Evolutionary conservation across 2,329 filamentous ascomycete genomes (phyloP).

Genomic region (Capronia coronata): DNA sequence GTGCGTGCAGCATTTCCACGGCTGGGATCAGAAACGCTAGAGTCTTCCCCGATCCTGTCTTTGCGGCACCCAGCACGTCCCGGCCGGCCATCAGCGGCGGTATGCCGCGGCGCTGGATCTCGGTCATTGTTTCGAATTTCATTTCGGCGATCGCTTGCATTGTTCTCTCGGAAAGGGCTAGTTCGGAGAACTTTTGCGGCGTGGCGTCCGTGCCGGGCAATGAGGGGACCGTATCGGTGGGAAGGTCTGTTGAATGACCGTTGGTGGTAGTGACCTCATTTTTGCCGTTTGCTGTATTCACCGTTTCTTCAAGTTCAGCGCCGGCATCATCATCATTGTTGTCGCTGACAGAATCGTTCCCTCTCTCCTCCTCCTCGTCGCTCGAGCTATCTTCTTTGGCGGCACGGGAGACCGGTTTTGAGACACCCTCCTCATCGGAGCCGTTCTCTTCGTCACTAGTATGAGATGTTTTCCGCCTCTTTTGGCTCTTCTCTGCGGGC

Average conservation of each 20-base stretch:
- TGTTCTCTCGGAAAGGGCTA: constrained; percentile 81
- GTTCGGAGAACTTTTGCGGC: constrained; percentile 67
- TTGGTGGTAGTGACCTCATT: constrained; percentile 24
- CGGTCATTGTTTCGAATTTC: constrained; percentile 92
- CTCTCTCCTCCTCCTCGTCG: constrained; percentile 35
- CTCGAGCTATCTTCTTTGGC: not conserved
- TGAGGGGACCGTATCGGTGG: constrained; percentile 47
- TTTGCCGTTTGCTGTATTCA: constrained; percentile 25
- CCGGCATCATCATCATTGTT: constrained; percentile 30
- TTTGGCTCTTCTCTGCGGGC: constrained; percentile 31
- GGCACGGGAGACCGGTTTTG: constrained; percentile 28
- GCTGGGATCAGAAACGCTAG: constrained; percentile 90
- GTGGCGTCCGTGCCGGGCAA: constrained; percentile 55
- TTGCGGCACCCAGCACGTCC: constrained; percentile 90
- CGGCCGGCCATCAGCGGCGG: constrained; percentile 81
- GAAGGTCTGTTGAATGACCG: constrained; percentile 39
- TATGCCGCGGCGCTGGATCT: constrained; percentile 82
- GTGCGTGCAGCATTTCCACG: constrained; percentile 81
- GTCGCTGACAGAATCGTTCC: constrained; percentile 29
- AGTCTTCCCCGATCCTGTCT: constrained; percentile 94
- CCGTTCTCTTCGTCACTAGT: constrained; percentile 33
- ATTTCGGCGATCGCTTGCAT: constrained; percentile 83
- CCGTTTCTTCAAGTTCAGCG: constrained; percentile 32
- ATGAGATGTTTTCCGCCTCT: constrained; percentile 36
- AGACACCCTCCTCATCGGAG: constrained; percentile 36